Conservation (phyloP, 2,329 filamentous ascomycete genomes). For the Fusarium brevicatenulatum region DNA sequence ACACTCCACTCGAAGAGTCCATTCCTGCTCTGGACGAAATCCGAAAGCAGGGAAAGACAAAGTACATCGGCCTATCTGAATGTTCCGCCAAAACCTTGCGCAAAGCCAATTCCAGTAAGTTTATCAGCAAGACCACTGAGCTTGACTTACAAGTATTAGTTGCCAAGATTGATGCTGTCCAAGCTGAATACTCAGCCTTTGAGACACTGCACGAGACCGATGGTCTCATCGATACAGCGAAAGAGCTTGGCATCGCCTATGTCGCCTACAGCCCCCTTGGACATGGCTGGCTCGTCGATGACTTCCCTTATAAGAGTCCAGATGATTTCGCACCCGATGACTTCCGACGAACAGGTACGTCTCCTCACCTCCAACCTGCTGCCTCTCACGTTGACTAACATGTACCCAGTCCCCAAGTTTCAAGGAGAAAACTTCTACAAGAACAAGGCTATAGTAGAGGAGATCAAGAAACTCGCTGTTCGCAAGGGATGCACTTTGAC, state of each 20-base stretch:
- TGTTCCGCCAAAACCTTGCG: neutral
- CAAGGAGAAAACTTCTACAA: constrained; percentile 11
- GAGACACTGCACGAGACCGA: constrained; percentile 7
- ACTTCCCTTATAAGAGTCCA: neutral
- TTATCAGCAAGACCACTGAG: fast-evolving
- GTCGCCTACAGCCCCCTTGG: constrained; percentile 1
- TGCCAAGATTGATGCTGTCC: constrained; percentile 8
- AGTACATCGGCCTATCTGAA: constrained; percentile 6
- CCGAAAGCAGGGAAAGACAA: neutral
- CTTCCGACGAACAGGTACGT: neutral
- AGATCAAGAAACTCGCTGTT: neutral
- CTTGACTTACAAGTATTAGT: neutral
- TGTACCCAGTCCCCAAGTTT: neutral
- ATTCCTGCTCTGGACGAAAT: neutral
- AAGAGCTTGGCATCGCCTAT: neutral
- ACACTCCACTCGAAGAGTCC: neutral
- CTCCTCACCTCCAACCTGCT: too few relatives aligned
- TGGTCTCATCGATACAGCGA: neutral
- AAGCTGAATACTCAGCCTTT: constrained; percentile 12
- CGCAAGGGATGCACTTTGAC: neutral
- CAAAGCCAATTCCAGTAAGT: constrained; percentile 1
- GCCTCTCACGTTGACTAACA: neutral
- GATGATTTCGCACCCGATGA: constrained; percentile 4
- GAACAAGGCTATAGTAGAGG: constrained; percentile 4
- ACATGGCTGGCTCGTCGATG: neutral